Evolutionary conservation across 2,329 filamentous ascomycete species (phyloP).

Genomic region (Podosphaera leucotricha): DNA sequence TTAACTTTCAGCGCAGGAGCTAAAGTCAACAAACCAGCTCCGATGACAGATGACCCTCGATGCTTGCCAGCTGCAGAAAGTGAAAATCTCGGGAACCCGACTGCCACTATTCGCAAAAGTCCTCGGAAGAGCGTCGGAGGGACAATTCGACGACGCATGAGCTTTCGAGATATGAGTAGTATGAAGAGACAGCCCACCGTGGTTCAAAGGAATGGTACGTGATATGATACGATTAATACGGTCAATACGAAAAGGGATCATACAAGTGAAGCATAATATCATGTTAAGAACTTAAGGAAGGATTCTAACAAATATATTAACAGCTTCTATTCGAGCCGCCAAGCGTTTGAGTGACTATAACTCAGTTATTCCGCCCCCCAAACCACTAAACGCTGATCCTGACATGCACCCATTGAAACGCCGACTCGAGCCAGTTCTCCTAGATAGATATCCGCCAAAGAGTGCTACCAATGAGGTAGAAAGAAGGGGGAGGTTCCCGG

Average conservation of each 20-base stretch:
- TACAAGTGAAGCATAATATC: not conserved
- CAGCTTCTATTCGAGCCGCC: conserved; percentile 53
- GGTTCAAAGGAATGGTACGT: conserved; percentile 45
- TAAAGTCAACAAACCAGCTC: conserved; percentile 42
- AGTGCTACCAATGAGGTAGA: conserved; percentile 58
- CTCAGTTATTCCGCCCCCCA: conserved; percentile 82
- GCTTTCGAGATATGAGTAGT: conserved; percentile 86
- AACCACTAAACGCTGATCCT: conserved; percentile 70
- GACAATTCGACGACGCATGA: conserved; percentile 78
- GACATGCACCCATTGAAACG: conserved; percentile 91
- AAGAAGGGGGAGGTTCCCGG: conserved; percentile 67
- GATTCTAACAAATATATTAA: conserved; percentile 4
- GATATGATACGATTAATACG: not conserved
- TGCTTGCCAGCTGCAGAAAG: conserved; percentile 23
- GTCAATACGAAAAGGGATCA: not conserved
- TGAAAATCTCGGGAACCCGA: conserved; percentile 21
- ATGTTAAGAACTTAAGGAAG: not conserved
- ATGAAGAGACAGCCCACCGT: conserved; percentile 64
- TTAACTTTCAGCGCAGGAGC: conserved; percentile 62
- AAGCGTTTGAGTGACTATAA: conserved; percentile 92
- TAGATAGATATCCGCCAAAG: conserved; percentile 81
- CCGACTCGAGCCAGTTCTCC: conserved; percentile 82
- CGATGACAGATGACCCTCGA: conserved; percentile 36
- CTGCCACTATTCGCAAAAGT: conserved; percentile 20
- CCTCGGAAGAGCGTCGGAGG: conserved; percentile 34